phyloP scores from a whole-genome alignment of 306 rosid species.

The Ochetophila trinervis region DNA sequence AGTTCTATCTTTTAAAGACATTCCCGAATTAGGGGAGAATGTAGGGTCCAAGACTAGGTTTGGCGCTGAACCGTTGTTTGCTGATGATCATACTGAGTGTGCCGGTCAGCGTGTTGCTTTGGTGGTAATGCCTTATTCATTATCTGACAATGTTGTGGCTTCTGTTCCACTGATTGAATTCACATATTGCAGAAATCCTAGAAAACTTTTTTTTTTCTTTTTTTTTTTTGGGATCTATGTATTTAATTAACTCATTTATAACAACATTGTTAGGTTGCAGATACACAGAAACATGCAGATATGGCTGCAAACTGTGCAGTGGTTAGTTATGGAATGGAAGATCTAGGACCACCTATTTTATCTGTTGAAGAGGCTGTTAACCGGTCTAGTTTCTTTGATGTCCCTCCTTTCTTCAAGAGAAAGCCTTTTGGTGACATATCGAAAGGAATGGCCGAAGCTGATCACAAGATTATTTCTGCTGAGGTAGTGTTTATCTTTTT shows the following conservation, averaged over 20 bases:
- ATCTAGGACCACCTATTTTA: constrained; percentile 64
- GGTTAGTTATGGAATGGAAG: constrained; percentile 61
- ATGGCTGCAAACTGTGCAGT: constrained; percentile 58
- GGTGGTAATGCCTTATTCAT: constrained; percentile 57
- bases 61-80: constrained; percentile 75
- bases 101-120: constrained; percentile 78
- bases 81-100: constrained; percentile 55
- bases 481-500: constrained; percentile 41
- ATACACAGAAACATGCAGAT: constrained; percentile 87
- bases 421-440: constrained; percentile 71
- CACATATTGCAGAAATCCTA: too few relatives aligned
- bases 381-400: constrained; percentile 68
- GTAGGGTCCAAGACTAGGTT: constrained; percentile 60
- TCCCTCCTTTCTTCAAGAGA: constrained; percentile 63
- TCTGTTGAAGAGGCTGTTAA: constrained; percentile 79
- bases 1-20: constrained; percentile 66
- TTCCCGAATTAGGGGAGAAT: constrained; percentile 65
- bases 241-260: too few relatives aligned
- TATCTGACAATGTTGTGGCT: constrained; percentile 15
- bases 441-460: constrained; percentile 90
- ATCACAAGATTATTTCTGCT: constrained; percentile 65
- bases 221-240: too few relatives aligned
- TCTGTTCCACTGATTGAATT: constrained; percentile 8
- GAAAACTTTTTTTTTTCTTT: too few relatives aligned
- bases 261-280: constrained; percentile 65